Evolutionary conservation across 2,329 filamentous ascomycete species (phyloP).

Genomic region (Verticillium zaregamsianum): DNA sequence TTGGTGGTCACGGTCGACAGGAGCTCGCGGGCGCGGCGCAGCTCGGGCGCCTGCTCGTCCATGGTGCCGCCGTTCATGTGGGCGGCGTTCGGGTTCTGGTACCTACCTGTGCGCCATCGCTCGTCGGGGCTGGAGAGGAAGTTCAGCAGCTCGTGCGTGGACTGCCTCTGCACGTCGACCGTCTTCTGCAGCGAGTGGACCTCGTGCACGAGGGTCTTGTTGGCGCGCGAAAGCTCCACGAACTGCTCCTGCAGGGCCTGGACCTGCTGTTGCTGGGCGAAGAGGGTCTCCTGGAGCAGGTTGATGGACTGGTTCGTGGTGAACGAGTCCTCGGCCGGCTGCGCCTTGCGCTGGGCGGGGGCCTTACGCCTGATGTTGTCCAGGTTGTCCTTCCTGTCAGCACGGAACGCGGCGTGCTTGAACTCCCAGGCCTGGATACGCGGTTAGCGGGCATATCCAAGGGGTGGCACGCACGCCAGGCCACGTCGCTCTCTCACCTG

Average conservation of each 20-base stretch:
- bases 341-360: conserved; percentile 77
- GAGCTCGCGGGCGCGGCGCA: conserved; percentile 54
- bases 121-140: conserved; percentile 47
- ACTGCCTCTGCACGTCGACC: conserved; percentile 53
- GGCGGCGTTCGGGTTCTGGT: conserved; percentile 29
- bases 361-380: conserved; percentile 97
- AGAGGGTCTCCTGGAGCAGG: conserved; percentile 80
- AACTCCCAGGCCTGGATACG: conserved; percentile 79
- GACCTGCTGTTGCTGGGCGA: conserved; percentile 88
- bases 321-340: conserved; percentile 64
- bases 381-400: conserved; percentile 91
- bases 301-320: conserved; percentile 84
- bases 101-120: conserved; percentile 36
- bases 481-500: conserved; percentile 50
- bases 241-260: conserved; percentile 83
- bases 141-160: conserved; percentile 53
- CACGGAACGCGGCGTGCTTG: conserved; percentile 93
- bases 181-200: conserved; percentile 58
- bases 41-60: conserved; percentile 47
- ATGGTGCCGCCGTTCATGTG: conserved; percentile 31
- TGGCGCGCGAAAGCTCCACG: conserved; percentile 66
- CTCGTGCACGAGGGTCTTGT: conserved; percentile 59
- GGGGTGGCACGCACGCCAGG: not conserved
- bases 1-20: conserved; percentile 49
- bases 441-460: not conserved